Evolutionary conservation across 345 rosid genomes (phyloP), one percentile per base, ranked within the genome.

Genomic region (Euphorbia peplus): DNA sequence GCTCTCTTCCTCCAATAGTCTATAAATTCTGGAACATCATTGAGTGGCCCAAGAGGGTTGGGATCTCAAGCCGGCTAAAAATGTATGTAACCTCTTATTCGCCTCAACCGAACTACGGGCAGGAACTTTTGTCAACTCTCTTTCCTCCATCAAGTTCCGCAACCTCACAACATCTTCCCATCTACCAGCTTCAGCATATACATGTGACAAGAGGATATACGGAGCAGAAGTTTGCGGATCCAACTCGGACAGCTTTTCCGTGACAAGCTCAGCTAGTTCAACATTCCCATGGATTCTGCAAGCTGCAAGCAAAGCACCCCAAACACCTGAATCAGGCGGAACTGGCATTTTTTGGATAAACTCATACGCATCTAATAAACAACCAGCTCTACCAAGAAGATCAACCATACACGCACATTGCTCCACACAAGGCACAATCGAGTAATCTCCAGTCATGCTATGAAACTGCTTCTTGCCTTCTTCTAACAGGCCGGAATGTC

Each of bases 41-140:
- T 63, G 53, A 24, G 22, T 42, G 44, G 53, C 53, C 66, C 66
- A 24, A 63, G 53, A 44, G 37, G 21, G 18, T 63, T 25, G 35
- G 35, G 66, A 63, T 42, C 35, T 63, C 66, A 63, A 63, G 25
- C 66, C 66, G 14, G 53, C 32, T 63, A 63, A 44, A 63, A 63
- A 63, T 44, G 52, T 63, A 44, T 63, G 53, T 42, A 63, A 58
- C 46, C 65, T 59, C 30, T n/a, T 8, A 66, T 53, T 53, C 13
- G 59, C 61, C 70, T 66, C 61, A 5, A 53, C 37, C 32, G 25
- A 63, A 44, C 66, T 63, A 11, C 25, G 16, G 21, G 35, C 59
- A 53, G 70, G 24, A 35, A 16, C 13, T 51, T 67, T 67, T 54
- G 41, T 54, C 61, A 67, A 67, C 30, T 53, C 52, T 22, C 37